Conservation (phyloP, 1,139 yeast genomes). For the Chernovozyma aurita region DNA sequence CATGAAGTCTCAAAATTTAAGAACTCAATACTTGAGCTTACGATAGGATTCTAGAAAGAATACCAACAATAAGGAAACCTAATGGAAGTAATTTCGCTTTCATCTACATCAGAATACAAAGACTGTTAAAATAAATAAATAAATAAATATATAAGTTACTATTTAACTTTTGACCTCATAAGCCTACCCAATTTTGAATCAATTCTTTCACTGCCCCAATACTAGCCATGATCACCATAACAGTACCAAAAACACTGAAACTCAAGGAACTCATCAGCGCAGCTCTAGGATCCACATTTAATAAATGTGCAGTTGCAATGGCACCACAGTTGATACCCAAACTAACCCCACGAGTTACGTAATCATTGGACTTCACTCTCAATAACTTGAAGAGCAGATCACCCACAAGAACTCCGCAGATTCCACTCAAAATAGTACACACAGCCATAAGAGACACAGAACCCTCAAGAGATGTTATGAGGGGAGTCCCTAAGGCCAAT, state of each 20-base stretch:
- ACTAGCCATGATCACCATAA: conserved; percentile 67
- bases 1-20: no score
- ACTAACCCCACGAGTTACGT: conserved; percentile 70
- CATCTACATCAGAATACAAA: no score
- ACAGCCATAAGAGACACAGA: conserved; percentile 73
- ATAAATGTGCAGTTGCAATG: conserved; percentile 71
- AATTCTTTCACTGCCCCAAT: conserved; percentile 34
- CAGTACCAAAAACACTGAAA: conserved; percentile 68
- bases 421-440: conserved; percentile 74
- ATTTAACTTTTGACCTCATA: no score
- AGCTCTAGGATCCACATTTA: conserved; percentile 70
- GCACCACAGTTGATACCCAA: conserved; percentile 80
- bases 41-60: no score
- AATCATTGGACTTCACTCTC: conserved; percentile 58
- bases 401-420: conserved; percentile 69
- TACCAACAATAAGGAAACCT: no score
- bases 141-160: no score
- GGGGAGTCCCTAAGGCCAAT: conserved; percentile 73
- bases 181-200: conserved; percentile 26
- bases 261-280: conserved; percentile 74
- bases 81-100: no score
- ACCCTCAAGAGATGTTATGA: conserved; percentile 61
- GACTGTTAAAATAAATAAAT: no score
- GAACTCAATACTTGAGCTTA: not conserved
- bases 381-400: conserved; percentile 43